A percentile compares a stretch with the other conserved stretches of the same genome.
These are phyloP conservation scores for Boletus pseudo-olivaceus DNA, from an alignment of 768 basidiomycete genomes.

Conservation along the genomic window DNA sequence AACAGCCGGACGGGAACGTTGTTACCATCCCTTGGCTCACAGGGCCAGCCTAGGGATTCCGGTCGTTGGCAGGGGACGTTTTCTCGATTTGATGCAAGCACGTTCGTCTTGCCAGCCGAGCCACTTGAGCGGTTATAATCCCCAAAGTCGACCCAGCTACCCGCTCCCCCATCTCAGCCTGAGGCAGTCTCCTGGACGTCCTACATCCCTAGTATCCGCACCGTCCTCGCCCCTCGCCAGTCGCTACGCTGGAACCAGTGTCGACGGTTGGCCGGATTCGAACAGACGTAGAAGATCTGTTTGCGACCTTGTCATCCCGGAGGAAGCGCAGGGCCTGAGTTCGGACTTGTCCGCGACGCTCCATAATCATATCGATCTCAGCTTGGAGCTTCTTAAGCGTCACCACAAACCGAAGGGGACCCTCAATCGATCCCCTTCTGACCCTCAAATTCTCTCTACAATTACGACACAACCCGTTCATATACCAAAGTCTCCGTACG, in stretches of 20 bases:
- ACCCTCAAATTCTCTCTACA: constrained; percentile 57
- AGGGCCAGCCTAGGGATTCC: constrained; percentile 7
- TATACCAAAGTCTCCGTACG: constrained; percentile 46
- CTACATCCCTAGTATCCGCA: constrained; percentile 2
- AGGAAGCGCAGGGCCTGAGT: constrained; percentile 20
- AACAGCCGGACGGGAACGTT: constrained; percentile 6
- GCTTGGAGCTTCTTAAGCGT: constrained; percentile 50
- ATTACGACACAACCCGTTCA: constrained; percentile 59
- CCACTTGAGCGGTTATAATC: constrained; percentile 18
- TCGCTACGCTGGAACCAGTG: constrained; percentile 4
- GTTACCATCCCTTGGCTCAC: constrained; percentile 9
- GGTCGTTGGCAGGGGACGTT: constrained; percentile 5
- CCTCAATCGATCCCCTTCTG: constrained; percentile 44
- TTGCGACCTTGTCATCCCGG: constrained; percentile 31
- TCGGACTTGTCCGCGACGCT: constrained; percentile 35
- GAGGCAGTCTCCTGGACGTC: not conserved
- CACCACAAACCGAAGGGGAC: constrained; percentile 55
- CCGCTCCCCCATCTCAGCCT: constrained; percentile 11
- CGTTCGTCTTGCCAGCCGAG: constrained; percentile 30
- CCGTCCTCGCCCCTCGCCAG: constrained; percentile 24
- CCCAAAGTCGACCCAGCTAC: constrained; percentile 15
- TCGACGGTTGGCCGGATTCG: constrained; percentile 8
- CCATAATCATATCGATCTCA: constrained; percentile 33
- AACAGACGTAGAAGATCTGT: constrained; percentile 21
- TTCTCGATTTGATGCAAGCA: constrained; percentile 31